Evolutionary conservation across 208 protist species (phyloP), one percentile per base, ranked within the genome.

Genomic region (Trypanosoma mega): DNA sequence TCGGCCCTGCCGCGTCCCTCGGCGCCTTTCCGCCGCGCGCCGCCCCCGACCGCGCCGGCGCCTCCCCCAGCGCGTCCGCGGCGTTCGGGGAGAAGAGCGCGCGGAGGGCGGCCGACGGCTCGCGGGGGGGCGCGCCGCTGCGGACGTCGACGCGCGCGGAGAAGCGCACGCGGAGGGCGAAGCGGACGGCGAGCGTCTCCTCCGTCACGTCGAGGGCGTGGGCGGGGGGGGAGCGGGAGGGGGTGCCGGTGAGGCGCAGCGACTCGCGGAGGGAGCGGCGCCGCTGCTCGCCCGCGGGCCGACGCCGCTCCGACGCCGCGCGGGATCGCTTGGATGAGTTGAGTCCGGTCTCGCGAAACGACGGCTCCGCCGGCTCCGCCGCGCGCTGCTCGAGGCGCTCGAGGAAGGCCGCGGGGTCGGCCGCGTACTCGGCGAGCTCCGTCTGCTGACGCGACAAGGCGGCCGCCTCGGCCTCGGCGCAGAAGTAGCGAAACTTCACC

Each of bases 61-160:
- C 41, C 11, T 63, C 54, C 48, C 46, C 21, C 36, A 24, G n/a
- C 29, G 16, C 34, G 46, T n/a, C 2, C 46, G 39, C 48, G 21
- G 53, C 37, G 45, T 11, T n/a, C n/a, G n/a, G n/a, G 34, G 8
- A 39, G 34, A 39, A 12, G 8, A 39, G 34, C 12, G 34, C 31
- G 16, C 64, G 64, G 26, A 64, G 29, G 11, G 29, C 39, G 7
- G 31, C 16, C 14, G 58, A 37, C 9, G 56, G 56, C 36, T 89
- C 78, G 24, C 70, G 72, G 5, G 34, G 12, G 4, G 67, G 61
- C 14, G 73, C 21, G 5, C 74, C 62, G 11, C 53, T 62, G 48
- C 74, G 82, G 36, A 80, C 36, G 48, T 93, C 86, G 29, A 69
- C 63, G 50, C 75, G 73, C 6, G 66, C 49, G 27, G 86, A 74